Conservation (phyloP, 2,329 filamentous ascomycete species). For the Teratosphaeria destructans region DNA sequence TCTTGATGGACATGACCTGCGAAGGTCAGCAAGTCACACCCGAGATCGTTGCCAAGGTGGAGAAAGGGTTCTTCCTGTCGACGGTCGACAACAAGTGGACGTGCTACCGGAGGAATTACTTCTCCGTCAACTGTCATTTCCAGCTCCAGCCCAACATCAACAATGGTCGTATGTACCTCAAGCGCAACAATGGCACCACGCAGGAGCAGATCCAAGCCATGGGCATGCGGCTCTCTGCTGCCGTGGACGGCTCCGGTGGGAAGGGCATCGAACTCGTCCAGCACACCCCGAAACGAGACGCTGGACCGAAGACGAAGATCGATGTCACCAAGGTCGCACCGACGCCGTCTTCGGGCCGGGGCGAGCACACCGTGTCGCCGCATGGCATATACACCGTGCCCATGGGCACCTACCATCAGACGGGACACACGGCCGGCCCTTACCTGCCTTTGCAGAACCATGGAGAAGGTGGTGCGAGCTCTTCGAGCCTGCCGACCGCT, state of each 20-base stretch:
- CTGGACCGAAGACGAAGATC: conserved; percentile 65
- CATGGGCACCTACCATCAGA: conserved; percentile 30
- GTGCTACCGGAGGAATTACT: conserved; percentile 86
- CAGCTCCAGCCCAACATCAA: conserved; percentile 53
- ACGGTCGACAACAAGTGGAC: conserved; percentile 71
- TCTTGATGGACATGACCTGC: conserved; percentile 53
- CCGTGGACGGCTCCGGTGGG: conserved; percentile 63
- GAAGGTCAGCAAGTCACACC: conserved; percentile 52
- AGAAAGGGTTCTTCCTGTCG: conserved; percentile 75
- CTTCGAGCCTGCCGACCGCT: conserved; percentile 6
- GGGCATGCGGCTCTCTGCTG: conserved; percentile 74
- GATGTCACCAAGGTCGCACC: conserved; percentile 62
- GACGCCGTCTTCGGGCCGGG: conserved; percentile 41
- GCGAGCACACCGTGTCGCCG: conserved; percentile 27
- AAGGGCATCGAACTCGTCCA: conserved; percentile 78
- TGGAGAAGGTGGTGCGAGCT: conserved; percentile 10
- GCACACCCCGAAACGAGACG: conserved; percentile 85
- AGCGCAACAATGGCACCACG: conserved; percentile 28
- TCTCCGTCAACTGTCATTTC: conserved; percentile 74
- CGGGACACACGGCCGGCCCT: conserved; percentile 26
- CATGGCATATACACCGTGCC: conserved; percentile 23
- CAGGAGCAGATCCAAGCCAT: conserved; percentile 57
- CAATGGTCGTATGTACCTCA: conserved; percentile 48
- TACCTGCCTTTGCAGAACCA: conserved; percentile 33
- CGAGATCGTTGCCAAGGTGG: conserved; percentile 68